Evolutionary conservation across 1,284 basidiomycete species (phyloP).

Genomic region (Pseudozyma flocculosa): DNA sequence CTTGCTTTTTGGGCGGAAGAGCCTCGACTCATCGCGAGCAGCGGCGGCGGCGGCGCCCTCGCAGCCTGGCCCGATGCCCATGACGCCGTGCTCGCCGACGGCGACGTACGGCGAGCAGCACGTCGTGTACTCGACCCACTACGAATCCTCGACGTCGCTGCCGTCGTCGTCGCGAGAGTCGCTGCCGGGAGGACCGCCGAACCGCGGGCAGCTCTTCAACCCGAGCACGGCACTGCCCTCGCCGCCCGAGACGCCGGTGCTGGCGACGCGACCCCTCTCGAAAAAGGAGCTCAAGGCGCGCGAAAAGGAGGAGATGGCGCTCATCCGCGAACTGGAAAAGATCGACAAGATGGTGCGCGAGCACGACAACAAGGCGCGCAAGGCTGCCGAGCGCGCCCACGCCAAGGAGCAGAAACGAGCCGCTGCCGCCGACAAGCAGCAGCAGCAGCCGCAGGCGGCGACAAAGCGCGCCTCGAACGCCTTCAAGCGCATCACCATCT

Average conservation of each 20-base stretch:
- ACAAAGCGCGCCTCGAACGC: not conserved
- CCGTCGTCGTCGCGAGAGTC: slow-evolving; percentile 4
- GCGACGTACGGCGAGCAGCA: too few species aligned
- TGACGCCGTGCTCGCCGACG: not conserved
- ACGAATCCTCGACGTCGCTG: not conserved
- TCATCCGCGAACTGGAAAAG: slow-evolving; percentile 37
- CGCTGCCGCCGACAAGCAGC: slow-evolving; percentile 7
- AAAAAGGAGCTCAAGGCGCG: slow-evolving; percentile 40
- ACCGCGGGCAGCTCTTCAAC: too few species aligned
- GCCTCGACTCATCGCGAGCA: not conserved
- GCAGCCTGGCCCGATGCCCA: not conserved
- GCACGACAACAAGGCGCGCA: slow-evolving; percentile 35
- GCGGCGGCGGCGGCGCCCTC: too few species aligned
- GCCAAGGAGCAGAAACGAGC: slow-evolving; percentile 16
- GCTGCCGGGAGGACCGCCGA: too few species aligned
- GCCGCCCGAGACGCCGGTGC: slow-evolving; percentile 13
- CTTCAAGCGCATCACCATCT: slow-evolving; percentile 16
- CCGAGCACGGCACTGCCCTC: slow-evolving; percentile 3
- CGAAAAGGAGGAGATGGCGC: slow-evolving; percentile 37
- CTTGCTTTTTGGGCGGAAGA: slow-evolving; percentile 26
- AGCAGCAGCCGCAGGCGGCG: not conserved
- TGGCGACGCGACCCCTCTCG: not conserved
- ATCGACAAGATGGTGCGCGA: slow-evolving; percentile 37
- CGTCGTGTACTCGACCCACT: not conserved
- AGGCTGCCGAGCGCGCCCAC: slow-evolving; percentile 16